Evolutionary conservation across 495 filamentous ascomycete species (phyloP).

Genomic region (Hypoxylon fuscum): DNA sequence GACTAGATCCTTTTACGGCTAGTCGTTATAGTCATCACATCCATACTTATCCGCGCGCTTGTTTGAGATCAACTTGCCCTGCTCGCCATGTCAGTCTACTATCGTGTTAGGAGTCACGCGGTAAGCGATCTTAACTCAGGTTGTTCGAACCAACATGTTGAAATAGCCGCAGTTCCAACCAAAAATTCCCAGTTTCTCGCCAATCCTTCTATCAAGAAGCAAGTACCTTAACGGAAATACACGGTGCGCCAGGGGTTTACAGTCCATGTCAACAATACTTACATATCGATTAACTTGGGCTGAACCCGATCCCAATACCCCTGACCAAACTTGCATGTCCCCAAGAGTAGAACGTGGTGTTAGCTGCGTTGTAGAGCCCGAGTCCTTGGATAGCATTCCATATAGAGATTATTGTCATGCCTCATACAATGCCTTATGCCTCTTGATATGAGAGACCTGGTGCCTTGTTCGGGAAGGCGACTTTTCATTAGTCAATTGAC

Average conservation of each 20-base stretch:
- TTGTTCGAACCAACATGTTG: slow-evolving; percentile 26
- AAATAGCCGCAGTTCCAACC: slow-evolving; percentile 18
- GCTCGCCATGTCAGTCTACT: slow-evolving; percentile 14
- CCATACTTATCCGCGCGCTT: slow-evolving; percentile 33
- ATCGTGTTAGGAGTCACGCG: slow-evolving; percentile 5
- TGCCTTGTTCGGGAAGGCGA: neutral
- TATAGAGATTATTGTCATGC: slow-evolving; percentile 12
- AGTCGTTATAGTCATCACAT: slow-evolving; percentile 3
- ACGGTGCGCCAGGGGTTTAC: slow-evolving; percentile 18
- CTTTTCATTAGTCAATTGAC: slow-evolving; percentile 12
- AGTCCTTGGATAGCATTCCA: slow-evolving; percentile 11
- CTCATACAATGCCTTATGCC: slow-evolving; percentile 6
- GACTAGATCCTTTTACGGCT: neutral
- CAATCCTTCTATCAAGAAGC: neutral
- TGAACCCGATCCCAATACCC: slow-evolving; percentile 29
- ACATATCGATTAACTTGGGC: slow-evolving; percentile 21
- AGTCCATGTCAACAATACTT: neutral
- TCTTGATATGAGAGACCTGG: neutral
- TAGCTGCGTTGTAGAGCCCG: slow-evolving; percentile 4
- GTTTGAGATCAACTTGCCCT: slow-evolving; percentile 2
- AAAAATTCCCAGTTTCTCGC: slow-evolving; percentile 4
- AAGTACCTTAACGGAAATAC: slow-evolving; percentile 8
- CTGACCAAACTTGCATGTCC: neutral
- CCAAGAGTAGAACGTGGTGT: neutral
- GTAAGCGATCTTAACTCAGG: slow-evolving; percentile 23